Percentiles rank a stretch among this genome's conserved stretches.
Conservation (phyloP, 345 rosid species). For the Bruguiera gymnorhiza region DNA sequence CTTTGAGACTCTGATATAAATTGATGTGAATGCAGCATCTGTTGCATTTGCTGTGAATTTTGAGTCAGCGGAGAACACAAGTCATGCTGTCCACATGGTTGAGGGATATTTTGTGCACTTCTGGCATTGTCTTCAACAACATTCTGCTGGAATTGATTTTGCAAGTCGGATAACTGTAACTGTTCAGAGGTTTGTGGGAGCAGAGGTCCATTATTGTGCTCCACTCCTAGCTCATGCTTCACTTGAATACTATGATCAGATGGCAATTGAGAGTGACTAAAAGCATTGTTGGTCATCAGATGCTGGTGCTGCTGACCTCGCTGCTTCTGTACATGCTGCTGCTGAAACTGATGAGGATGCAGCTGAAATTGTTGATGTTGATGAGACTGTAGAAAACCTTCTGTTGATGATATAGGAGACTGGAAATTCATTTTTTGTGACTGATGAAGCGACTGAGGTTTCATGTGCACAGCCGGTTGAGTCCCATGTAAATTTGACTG, state of each 20-base stretch:
- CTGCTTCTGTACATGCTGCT: slow-evolving; percentile 57
- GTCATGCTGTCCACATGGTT: slow-evolving; percentile 43
- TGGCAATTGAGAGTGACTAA: slow-evolving; percentile 51
- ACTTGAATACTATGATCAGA: slow-evolving; percentile 51
- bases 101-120: slow-evolving; percentile 38
- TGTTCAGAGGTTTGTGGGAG: slow-evolving; percentile 57
- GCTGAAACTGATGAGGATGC: slow-evolving; percentile 52
- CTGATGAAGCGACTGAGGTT: slow-evolving; percentile 41
- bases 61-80: slow-evolving; percentile 43
- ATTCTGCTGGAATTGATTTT: slow-evolving; percentile 67
- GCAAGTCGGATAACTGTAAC: slow-evolving; percentile 56
- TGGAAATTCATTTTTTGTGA: slow-evolving; percentile 55
- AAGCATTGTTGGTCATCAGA: slow-evolving; percentile 43
- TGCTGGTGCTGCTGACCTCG: slow-evolving; percentile 62
- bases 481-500: slow-evolving; percentile 49
- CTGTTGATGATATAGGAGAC: slow-evolving; percentile 45
- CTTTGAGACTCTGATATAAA: slow-evolving; percentile 50
- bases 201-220: slow-evolving; percentile 44
- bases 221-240: slow-evolving; percentile 66
- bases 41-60: slow-evolving; percentile 60
- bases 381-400: slow-evolving; percentile 46
- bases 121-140: slow-evolving; percentile 46
- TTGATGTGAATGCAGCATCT: slow-evolving; percentile 52
- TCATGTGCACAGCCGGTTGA: slow-evolving; percentile 45
- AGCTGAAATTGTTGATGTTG: slow-evolving; percentile 69